These are phyloP conservation scores for Apiotrichum laibachii DNA, from an alignment of 1,284 basidiomycete genomes.

Conservation along the genomic window DNA sequence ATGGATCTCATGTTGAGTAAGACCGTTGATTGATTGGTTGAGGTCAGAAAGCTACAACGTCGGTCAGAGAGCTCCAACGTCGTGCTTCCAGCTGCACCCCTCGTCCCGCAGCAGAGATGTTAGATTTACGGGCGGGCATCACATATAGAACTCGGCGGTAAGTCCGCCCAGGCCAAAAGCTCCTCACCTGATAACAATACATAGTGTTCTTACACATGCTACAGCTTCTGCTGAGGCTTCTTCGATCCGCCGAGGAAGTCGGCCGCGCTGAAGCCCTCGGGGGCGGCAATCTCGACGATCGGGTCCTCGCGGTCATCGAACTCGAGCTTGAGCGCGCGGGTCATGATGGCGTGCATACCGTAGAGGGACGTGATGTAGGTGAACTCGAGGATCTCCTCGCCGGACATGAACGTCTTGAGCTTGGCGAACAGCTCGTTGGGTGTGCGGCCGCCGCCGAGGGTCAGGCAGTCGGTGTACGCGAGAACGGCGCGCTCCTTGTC, in stretches of 20 bases:
- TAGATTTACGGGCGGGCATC: too few relatives aligned
- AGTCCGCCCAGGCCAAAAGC: too few relatives aligned
- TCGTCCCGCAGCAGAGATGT: too few relatives aligned
- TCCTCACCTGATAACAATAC: too few relatives aligned
- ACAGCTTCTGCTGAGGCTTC: not conserved
- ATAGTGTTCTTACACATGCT: not conserved
- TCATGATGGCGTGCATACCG: slow-evolving; percentile 10
- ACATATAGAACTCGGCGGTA: too few relatives aligned
- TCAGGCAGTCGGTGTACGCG: slow-evolving; percentile 5
- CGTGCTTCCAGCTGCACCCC: too few relatives aligned
- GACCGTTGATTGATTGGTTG: too few relatives aligned
- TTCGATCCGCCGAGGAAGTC: slow-evolving; percentile 4
- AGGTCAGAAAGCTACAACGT: too few relatives aligned
- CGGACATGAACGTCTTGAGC: slow-evolving; percentile 1
- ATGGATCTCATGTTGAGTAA: too few relatives aligned
- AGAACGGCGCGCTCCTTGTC: slow-evolving; percentile 4
- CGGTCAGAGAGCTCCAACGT: too few relatives aligned
- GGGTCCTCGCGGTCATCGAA: slow-evolving; percentile 9
- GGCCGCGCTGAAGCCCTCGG: slow-evolving; percentile 1
- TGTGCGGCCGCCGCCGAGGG: not conserved
- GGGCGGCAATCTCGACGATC: slow-evolving; percentile 8
- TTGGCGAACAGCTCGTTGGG: slow-evolving; percentile 4
- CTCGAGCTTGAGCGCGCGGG: slow-evolving; percentile 6
- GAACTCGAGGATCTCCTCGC: slow-evolving; percentile 7
- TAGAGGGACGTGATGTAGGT: slow-evolving; percentile 8